A percentile compares a stretch with the other conserved stretches of the same genome.
phyloP scores from a whole-genome alignment of 495 filamentous ascomycete genomes.

The Collariella sp. region DNA sequence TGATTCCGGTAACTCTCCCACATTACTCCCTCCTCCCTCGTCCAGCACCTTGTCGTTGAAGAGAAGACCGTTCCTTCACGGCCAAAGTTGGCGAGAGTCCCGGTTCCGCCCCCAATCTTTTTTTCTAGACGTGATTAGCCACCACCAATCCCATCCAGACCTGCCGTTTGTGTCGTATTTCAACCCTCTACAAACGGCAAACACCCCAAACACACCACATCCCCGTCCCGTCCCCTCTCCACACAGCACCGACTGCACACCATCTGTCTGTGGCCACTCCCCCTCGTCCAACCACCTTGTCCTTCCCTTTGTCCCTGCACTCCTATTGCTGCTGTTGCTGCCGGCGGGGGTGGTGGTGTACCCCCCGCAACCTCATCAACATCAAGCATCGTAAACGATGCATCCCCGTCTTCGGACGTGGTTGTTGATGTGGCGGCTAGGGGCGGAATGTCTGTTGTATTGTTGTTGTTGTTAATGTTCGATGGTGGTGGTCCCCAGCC shows the following conservation, averaged over 20 bases:
- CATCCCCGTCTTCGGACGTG: slow-evolving; percentile 6
- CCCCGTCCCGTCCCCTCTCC: slow-evolving; percentile 37
- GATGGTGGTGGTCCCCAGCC: slow-evolving; percentile 24
- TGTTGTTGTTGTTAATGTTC: background rate
- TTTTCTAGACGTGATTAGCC: too few relatives aligned
- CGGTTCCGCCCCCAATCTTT: too few relatives aligned
- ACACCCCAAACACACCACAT: slow-evolving; percentile 41
- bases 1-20: too few relatives aligned
- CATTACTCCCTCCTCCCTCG: too few relatives aligned
- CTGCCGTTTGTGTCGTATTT: background rate
- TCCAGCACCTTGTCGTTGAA: too few relatives aligned
- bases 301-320: background rate
- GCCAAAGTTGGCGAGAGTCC: too few relatives aligned
- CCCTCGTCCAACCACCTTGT: slow-evolving; percentile 23
- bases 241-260: slow-evolving; percentile 43
- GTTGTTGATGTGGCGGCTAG: background rate
- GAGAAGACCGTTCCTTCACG: too few relatives aligned
- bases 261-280: slow-evolving; percentile 31
- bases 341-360: background rate
- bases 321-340: background rate
- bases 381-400: slow-evolving; percentile 36
- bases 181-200: slow-evolving; percentile 35
- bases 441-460: background rate
- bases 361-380: slow-evolving; percentile 18
- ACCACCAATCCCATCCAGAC: too few relatives aligned